Evolutionary conservation across 805 yeast species (phyloP).

Genomic region (Jamesozyma hellenica): DNA sequence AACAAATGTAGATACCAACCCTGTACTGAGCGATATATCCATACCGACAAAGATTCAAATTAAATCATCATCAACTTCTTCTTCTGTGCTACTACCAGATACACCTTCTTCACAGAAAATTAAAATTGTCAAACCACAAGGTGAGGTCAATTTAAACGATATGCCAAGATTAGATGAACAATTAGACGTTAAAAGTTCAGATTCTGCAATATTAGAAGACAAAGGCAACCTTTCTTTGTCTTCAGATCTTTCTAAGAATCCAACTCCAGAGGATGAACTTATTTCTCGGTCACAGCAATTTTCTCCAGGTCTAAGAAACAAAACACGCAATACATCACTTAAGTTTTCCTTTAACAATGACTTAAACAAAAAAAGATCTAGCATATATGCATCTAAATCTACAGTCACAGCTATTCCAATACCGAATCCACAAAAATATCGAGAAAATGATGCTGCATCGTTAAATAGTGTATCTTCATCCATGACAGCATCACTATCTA

Average conservation of each 20-base stretch:
- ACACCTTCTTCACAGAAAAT: background rate
- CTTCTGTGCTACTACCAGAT: background rate
- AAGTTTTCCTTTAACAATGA: conserved; percentile 19
- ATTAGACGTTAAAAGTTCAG: background rate
- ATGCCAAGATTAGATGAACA: background rate
- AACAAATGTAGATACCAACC: conserved; percentile 24
- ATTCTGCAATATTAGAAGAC: background rate
- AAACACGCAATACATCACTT: conserved; percentile 6
- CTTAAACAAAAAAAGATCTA: conserved; percentile 25
- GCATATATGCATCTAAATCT: conserved; percentile 28
- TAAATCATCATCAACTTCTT: background rate
- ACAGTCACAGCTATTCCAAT: conserved; percentile 28
- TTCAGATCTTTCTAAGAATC: background rate
- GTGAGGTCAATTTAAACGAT: background rate
- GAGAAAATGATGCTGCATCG: conserved; percentile 28
- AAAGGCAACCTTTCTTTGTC: background rate
- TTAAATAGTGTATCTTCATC: conserved; percentile 33
- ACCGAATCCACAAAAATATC: conserved; percentile 12
- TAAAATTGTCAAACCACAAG: background rate
- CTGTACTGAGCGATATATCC: conserved; percentile 22
- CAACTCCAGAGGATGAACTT: background rate
- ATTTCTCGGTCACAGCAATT: background rate
- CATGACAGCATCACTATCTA: conserved; percentile 34
- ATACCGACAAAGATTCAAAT: conserved; percentile 12
- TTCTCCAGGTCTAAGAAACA: background rate